Percentiles rank a stretch among this genome's conserved stretches.
These are phyloP conservation scores for Porogramme epimiltina DNA, from an alignment of 1,284 basidiomycete species.

Conservation along the genomic window DNA sequence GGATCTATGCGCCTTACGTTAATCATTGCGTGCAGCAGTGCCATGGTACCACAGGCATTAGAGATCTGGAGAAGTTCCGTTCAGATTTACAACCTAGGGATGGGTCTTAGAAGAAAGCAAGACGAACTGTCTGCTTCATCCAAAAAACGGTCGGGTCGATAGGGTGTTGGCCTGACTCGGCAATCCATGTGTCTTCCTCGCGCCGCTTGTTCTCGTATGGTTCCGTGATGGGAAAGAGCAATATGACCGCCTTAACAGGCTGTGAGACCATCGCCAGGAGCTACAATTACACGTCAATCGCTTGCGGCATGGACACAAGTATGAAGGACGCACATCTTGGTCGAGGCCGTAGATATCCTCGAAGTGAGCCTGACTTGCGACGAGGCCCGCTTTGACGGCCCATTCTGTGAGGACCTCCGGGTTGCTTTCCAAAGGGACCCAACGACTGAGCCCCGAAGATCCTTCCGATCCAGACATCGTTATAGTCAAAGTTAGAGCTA, in stretches of 20 bases:
- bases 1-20: not conserved
- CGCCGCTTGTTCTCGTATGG: slow-evolving; percentile 51
- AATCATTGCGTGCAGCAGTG: slow-evolving; percentile 61
- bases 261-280: slow-evolving; percentile 68
- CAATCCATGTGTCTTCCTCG: slow-evolving; percentile 58
- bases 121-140: slow-evolving; percentile 75
- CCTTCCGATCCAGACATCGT: not conserved
- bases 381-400: slow-evolving; percentile 75
- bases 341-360: slow-evolving; percentile 86
- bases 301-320: not conserved
- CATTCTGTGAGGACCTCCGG: slow-evolving; percentile 52
- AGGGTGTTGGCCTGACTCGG: slow-evolving; percentile 45
- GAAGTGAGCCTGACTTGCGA: slow-evolving; percentile 60
- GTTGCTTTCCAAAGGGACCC: slow-evolving; percentile 22
- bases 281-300: slow-evolving; percentile 34
- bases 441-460: slow-evolving; percentile 2
- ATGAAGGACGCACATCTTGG: slow-evolving; percentile 51
- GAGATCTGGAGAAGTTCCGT: no score
- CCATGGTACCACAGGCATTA: slow-evolving; percentile 92
- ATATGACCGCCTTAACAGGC: slow-evolving; percentile 79
- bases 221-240: slow-evolving; percentile 78
- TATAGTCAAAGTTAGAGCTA: no score
- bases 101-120: not conserved
- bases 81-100: no score
- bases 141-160: slow-evolving; percentile 68